phyloP scores from a whole-genome alignment of 164 flowering plant genomes.

The Vitis amurensis region DNA sequence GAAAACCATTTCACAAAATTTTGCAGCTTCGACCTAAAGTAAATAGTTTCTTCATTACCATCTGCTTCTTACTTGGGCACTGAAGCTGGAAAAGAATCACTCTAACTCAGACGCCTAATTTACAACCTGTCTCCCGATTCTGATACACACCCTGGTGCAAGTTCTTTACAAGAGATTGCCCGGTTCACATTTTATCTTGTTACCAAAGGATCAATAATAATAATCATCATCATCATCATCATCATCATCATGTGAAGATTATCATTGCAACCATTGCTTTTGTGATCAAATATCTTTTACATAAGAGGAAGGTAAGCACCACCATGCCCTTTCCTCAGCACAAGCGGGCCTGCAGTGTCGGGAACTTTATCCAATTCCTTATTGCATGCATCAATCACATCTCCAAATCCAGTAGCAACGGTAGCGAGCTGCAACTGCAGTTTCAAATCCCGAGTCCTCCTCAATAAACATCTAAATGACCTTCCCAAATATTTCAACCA shows the following conservation, averaged over 20 bases:
- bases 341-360: slow-evolving; percentile 82
- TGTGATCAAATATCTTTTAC: slow-evolving; percentile 29
- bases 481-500: slow-evolving; percentile 88
- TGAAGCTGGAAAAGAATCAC: too few species aligned
- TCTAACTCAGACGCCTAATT: too few species aligned
- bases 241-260: neutral
- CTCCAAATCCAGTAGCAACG: slow-evolving; percentile 80
- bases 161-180: too few species aligned
- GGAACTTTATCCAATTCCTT: slow-evolving; percentile 79
- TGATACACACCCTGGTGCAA: too few species aligned
- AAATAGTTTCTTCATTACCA: too few species aligned
- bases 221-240: neutral
- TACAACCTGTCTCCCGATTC: too few species aligned
- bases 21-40: too few species aligned
- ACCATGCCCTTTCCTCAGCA: slow-evolving; percentile 93
- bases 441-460: slow-evolving; percentile 81
- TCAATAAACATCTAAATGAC: slow-evolving; percentile 85
- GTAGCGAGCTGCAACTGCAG: slow-evolving; percentile 70
- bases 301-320: slow-evolving; percentile 94
- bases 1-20: too few species aligned
- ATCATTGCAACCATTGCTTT: too few species aligned
- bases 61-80: too few species aligned
- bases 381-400: slow-evolving; percentile 62
- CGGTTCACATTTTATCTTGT: too few species aligned
- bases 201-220: too few species aligned